Evolutionary conservation across 1,139 yeast genomes (phyloP).

Genomic region (Sporopachydermia cereana): DNA sequence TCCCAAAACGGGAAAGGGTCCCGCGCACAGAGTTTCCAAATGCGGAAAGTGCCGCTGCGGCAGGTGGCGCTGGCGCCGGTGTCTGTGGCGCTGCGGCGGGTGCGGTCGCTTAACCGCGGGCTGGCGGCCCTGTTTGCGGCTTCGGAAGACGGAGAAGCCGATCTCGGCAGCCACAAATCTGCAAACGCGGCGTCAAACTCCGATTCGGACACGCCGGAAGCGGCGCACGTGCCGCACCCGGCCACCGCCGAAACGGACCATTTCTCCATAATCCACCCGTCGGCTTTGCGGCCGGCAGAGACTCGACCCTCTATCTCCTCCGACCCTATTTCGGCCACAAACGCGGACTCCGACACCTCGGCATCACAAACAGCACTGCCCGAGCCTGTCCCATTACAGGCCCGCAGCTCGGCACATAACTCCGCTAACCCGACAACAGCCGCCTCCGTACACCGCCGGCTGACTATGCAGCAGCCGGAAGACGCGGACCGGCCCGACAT

Average conservation of each 20-base stretch:
- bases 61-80: conserved; percentile 13
- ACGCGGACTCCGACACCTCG: not conserved
- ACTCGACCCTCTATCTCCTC: too few species aligned
- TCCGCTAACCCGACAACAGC: not conserved
- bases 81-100: conserved; percentile 14
- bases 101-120: conserved; percentile 16
- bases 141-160: not conserved
- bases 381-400: not conserved
- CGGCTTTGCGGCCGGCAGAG: not conserved
- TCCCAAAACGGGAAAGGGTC: conserved; percentile 5
- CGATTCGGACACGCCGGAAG: not conserved
- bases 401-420: not conserved
- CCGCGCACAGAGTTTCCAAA: conserved; percentile 7
- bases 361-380: not conserved
- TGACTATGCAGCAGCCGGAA: not conserved
- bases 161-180: too few species aligned
- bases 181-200: too few species aligned
- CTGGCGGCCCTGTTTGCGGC: not conserved
- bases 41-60: conserved; percentile 7
- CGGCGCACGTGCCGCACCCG: not conserved
- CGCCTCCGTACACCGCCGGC: not conserved
- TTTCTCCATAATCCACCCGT: too few species aligned
- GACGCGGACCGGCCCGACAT: not conserved
- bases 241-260: not conserved
- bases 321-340: not conserved